A percentile compares a stretch with the other conserved stretches of the same genome.
Evolutionary conservation across 75 land plant species (phyloP).

Genomic region (Sequoia sempervirens): DNA sequence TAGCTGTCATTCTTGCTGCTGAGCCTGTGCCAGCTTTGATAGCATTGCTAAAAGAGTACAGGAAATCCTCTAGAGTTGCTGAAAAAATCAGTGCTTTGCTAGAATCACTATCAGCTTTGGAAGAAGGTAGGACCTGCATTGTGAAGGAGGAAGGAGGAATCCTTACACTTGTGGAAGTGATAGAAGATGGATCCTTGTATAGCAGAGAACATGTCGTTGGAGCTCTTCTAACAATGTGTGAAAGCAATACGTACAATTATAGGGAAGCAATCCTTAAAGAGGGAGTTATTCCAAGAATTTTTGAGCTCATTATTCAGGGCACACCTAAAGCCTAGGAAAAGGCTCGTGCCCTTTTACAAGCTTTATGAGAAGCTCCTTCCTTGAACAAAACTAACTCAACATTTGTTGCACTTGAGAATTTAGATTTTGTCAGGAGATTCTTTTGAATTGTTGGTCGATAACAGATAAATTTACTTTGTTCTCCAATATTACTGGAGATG

Average conservation of each 20-base stretch:
- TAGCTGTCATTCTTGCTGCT: slow-evolving; percentile 31
- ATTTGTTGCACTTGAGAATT: slow-evolving; percentile 23
- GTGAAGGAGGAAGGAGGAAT: slow-evolving; percentile 61
- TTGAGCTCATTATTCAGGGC: slow-evolving; percentile 78
- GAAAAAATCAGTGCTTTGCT: slow-evolving; percentile 57
- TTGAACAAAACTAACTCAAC: slow-evolving; percentile 25
- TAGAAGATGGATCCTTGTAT: slow-evolving; percentile 63
- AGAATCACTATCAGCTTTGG: slow-evolving; percentile 55
- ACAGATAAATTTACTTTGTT: too few species aligned
- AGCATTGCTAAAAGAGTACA: slow-evolving; percentile 38
- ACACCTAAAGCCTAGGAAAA: slow-evolving; percentile 49
- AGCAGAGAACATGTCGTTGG: slow-evolving; percentile 70
- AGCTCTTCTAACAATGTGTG: slow-evolving; percentile 56
- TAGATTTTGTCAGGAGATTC: too few species aligned
- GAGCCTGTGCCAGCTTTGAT: slow-evolving; percentile 43
- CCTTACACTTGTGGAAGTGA: slow-evolving; percentile 68
- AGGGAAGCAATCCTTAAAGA: slow-evolving; percentile 68
- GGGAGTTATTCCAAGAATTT: slow-evolving; percentile 79
- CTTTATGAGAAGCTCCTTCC: slow-evolving; percentile 56
- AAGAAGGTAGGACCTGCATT: slow-evolving; percentile 51
- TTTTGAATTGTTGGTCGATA: too few species aligned
- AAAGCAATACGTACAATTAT: slow-evolving; percentile 49
- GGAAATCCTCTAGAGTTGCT: slow-evolving; percentile 59
- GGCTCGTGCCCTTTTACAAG: slow-evolving; percentile 48
- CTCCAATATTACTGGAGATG: too few species aligned